These are phyloP conservation scores for Selaginella tamariscina DNA, from an alignment of 75 land plant species.

Conservation along the genomic window DNA sequence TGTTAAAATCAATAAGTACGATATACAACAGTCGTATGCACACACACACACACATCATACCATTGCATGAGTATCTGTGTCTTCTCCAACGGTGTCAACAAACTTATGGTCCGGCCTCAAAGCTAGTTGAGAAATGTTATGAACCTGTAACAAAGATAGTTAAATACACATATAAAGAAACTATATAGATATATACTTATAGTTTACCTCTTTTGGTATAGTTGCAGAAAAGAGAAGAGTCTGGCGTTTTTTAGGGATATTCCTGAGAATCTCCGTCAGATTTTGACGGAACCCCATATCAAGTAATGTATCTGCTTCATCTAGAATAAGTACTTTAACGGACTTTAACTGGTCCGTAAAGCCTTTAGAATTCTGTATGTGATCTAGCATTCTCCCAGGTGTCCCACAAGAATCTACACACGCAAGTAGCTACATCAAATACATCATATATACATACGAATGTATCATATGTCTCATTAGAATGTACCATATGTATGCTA, in stretches of 20 bases:
- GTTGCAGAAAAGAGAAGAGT: slow-evolving; percentile 99
- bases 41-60: slow-evolving; percentile 29
- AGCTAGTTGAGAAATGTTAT: slow-evolving; percentile 67
- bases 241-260: slow-evolving; percentile 80
- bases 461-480: too few species aligned
- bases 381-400: slow-evolving; percentile 94
- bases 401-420: slow-evolving; percentile 87
- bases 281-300: slow-evolving; percentile 91
- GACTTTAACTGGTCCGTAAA: slow-evolving; percentile 56
- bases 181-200: not conserved
- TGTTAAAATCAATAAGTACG: not conserved
- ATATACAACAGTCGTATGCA: too few species aligned
- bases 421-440: too few species aligned
- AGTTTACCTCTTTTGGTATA: slow-evolving; percentile 72
- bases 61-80: slow-evolving; percentile 89
- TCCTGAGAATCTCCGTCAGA: slow-evolving; percentile 61
- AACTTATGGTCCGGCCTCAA: slow-evolving; percentile 77
- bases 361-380: slow-evolving; percentile 73
- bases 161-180: not conserved
- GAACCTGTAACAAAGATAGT: slow-evolving; percentile 45
- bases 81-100: slow-evolving; percentile 83
- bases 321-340: slow-evolving; percentile 77
- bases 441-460: too few species aligned
- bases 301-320: slow-evolving; percentile 91
- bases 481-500: too few species aligned